Conservation (phyloP, 768 basidiomycete genomes). For the Glaciozyma antarctica region DNA sequence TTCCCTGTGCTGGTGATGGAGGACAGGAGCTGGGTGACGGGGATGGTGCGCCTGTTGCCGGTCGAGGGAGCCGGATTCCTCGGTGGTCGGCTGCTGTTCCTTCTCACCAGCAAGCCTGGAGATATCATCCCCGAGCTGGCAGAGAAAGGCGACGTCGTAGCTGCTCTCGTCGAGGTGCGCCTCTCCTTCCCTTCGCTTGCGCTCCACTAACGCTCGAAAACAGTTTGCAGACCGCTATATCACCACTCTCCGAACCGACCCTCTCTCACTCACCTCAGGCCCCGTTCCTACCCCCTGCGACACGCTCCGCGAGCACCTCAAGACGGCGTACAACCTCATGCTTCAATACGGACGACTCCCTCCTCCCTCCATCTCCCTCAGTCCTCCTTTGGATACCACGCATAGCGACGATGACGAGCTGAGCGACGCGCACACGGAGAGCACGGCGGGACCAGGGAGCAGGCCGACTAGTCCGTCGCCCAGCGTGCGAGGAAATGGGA, state of each 20-base stretch:
- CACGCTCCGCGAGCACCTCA: conserved; percentile 33
- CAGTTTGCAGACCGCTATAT: conserved; percentile 20
- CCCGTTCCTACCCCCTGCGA: conserved; percentile 13
- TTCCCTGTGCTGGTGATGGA: conserved; percentile 21
- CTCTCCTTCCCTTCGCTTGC: no score
- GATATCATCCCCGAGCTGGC: conserved; percentile 19
- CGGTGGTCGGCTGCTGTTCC: conserved; percentile 31
- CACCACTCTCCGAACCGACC: neutral
- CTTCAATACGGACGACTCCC: conserved; percentile 30
- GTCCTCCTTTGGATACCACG: neutral
- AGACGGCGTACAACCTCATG: conserved; percentile 34
- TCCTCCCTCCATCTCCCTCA: neutral
- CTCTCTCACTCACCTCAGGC: neutral
- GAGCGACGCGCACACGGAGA: conserved; percentile 19
- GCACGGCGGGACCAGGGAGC: neutral
- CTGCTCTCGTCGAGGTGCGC: conserved; percentile 20
- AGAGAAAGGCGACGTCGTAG: conserved; percentile 11
- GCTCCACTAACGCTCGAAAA: neutral
- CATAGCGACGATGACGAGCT: neutral
- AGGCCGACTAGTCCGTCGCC: neutral
- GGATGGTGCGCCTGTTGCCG: conserved; percentile 13
- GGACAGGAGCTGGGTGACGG: conserved; percentile 2
- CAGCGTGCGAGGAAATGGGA: no score
- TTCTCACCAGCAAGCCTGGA: conserved; percentile 28
- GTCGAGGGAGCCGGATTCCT: conserved; percentile 27